These are phyloP conservation scores for Hypoxylon cercidicola DNA, from an alignment of 495 filamentous ascomycete species.

Conservation along the genomic window DNA sequence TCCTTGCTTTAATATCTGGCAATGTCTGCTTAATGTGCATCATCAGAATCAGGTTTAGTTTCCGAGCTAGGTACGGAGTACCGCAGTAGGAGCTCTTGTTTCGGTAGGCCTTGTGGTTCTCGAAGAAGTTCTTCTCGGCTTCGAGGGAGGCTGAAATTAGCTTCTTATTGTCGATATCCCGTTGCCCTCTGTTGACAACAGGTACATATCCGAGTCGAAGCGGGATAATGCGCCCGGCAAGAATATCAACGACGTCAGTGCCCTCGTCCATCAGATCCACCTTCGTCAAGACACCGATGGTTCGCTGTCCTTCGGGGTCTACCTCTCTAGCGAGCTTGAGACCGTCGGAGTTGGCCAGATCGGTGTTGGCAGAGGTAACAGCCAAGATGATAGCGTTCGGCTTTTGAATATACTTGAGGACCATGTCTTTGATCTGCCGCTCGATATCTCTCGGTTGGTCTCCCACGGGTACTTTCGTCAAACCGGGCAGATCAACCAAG, in stretches of 20 bases:
- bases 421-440: slow-evolving; percentile 97
- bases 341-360: slow-evolving; percentile 98
- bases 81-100: slow-evolving; percentile 99
- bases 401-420: slow-evolving; percentile 98
- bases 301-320: slow-evolving; percentile 96
- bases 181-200: slow-evolving; percentile 98
- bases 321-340: slow-evolving; percentile 97
- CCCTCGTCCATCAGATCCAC: slow-evolving; percentile 99
- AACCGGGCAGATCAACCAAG: slow-evolving; percentile 94
- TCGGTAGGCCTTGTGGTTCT: slow-evolving; percentile 97
- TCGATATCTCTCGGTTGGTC: slow-evolving; percentile 99
- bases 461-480: slow-evolving; percentile 98
- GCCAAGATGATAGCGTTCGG: slow-evolving; percentile 98
- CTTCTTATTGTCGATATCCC: slow-evolving; percentile 97
- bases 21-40: slow-evolving; percentile 99
- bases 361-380: slow-evolving; percentile 95
- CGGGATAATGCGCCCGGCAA: slow-evolving; percentile 97
- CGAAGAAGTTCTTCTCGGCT: slow-evolving; percentile 96
- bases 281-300: slow-evolving; percentile 98
- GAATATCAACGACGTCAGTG: slow-evolving; percentile 98
- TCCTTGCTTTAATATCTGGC: slow-evolving; percentile 97
- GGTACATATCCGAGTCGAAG: slow-evolving; percentile 96
- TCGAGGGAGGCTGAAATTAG: slow-evolving; percentile 93
- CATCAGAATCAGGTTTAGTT: slow-evolving; percentile 98
- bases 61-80: slow-evolving; percentile 94